phyloP scores from a whole-genome alignment of 2,329 filamentous ascomycete species.

The Myrmaecium sp. region DNA sequence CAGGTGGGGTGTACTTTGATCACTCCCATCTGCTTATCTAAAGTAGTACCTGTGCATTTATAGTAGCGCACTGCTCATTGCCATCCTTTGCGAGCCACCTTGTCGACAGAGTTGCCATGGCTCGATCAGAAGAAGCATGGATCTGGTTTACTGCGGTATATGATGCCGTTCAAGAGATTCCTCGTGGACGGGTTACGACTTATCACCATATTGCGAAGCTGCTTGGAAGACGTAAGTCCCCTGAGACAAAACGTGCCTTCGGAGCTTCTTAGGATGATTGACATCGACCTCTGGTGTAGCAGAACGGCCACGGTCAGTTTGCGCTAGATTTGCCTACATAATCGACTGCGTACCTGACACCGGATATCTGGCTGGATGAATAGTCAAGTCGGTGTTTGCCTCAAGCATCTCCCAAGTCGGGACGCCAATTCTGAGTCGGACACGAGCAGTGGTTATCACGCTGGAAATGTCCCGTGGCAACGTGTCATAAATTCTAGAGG shows the following conservation, averaged over 20 bases:
- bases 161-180: conserved; percentile 69
- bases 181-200: conserved; percentile 64
- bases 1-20: no score
- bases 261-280: background rate
- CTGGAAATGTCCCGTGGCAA: conserved; percentile 81
- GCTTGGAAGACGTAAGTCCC: conserved; percentile 50
- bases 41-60: no score
- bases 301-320: conserved; percentile 27
- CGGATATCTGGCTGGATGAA: conserved; percentile 10
- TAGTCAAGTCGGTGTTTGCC: conserved; percentile 73
- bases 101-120: no score
- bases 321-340: background rate
- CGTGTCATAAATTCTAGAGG: conserved; percentile 80
- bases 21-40: no score
- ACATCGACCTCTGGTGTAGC: conserved; percentile 13
- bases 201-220: conserved; percentile 69
- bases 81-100: no score
- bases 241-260: background rate
- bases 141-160: conserved; percentile 69
- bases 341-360: conserved; percentile 3
- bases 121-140: conserved; percentile 55
- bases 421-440: conserved; percentile 7
- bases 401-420: conserved; percentile 58
- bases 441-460: conserved; percentile 43
- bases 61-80: no score